Evolutionary conservation across 805 yeast genomes (phyloP), one percentile per base, ranked within the genome.

Genomic region (Yueomyces sp.): DNA sequence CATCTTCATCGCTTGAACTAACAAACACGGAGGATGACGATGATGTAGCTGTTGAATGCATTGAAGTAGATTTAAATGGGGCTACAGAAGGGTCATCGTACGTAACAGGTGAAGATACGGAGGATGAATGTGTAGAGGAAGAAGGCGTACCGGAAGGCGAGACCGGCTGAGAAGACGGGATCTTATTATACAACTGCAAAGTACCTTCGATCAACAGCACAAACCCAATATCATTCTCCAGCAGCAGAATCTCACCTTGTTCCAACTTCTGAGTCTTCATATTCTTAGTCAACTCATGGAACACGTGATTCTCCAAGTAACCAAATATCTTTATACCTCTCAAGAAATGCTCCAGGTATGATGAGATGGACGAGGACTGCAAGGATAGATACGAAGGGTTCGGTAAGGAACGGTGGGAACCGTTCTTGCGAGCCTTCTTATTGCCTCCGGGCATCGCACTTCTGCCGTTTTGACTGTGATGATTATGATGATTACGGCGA

Each of bases 281-380:
- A 47, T 82, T 82, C 56, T 84, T 81, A 3, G 97, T 88, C 52
- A 90, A 71, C 54, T 88, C 97, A 56, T 88, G 94, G 60, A 90
- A 88, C 1, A 90, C 96, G 2, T 85, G 82, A 47, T 81, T 73
- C 51, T 90, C 97, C 41, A 90, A 68, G 60, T 90, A 90, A 2
- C 97, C 97, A 66, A 90, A 92, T 5, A 92, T 82, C 62, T 86
- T 87, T 49, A 92, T 85, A 3, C 96, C 97, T 42, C 85, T 75
- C 40, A 90, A 64, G 53, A 90, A 90, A 58, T 88, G 94, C 59
- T 90, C 96, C 42, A 90, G 65, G 55, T 86, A 88, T 40, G 84
- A 79, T 1, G 81, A 64, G 37, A 34, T 34, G 5, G 37, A 34
- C 19, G 19, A 19, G 19, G 19, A 19, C 19, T 19, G 19, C 19